phyloP scores from a whole-genome alignment of 208 protist species.

The Lotmaria passim region DNA sequence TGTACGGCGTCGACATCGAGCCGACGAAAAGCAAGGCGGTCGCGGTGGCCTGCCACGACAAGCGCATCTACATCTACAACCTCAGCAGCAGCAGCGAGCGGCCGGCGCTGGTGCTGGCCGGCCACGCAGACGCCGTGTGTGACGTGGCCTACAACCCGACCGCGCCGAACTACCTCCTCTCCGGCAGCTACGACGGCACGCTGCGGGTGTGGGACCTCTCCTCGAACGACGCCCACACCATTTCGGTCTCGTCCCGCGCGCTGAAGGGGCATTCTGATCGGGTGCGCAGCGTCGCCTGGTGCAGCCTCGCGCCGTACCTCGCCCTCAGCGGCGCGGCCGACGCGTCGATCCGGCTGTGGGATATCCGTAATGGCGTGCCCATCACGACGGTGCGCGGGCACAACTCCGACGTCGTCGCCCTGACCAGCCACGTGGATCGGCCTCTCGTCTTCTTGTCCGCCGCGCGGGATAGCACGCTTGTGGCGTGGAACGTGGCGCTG shows the following conservation, averaged over 20 bases:
- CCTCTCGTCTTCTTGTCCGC: conserved; percentile 92
- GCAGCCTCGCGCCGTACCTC: conserved; percentile 83
- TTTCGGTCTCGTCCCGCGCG: conserved; percentile 68
- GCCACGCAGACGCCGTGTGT: conserved; percentile 80
- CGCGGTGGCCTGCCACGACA: conserved; percentile 86
- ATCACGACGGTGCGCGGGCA: conserved; percentile 81
- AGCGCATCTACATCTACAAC: conserved; percentile 80
- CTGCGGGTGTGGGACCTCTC: conserved; percentile 91
- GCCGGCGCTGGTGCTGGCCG: conserved; percentile 60
- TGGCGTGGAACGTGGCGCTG: conserved; percentile 86
- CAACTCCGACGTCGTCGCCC: conserved; percentile 82
- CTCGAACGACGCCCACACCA: conserved; percentile 62
- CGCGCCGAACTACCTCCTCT: conserved; percentile 77
- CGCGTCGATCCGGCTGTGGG: conserved; percentile 90
- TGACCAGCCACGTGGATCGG: conserved; percentile 81
- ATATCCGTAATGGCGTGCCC: conserved; percentile 73
- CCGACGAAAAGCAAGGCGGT: conserved; percentile 64
- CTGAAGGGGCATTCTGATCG: conserved; percentile 78
- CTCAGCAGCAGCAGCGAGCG: conserved; percentile 54
- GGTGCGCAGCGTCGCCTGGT: conserved; percentile 84
- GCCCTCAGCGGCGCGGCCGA: conserved; percentile 83
- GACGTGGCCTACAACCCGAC: conserved; percentile 82
- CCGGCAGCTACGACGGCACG: conserved; percentile 88
- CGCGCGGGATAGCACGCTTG: conserved; percentile 85
- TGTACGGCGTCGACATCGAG: conserved; percentile 79